Conservation (phyloP, 2,329 filamentous ascomycete genomes). For the Fusarium odoratissimum region DNA sequence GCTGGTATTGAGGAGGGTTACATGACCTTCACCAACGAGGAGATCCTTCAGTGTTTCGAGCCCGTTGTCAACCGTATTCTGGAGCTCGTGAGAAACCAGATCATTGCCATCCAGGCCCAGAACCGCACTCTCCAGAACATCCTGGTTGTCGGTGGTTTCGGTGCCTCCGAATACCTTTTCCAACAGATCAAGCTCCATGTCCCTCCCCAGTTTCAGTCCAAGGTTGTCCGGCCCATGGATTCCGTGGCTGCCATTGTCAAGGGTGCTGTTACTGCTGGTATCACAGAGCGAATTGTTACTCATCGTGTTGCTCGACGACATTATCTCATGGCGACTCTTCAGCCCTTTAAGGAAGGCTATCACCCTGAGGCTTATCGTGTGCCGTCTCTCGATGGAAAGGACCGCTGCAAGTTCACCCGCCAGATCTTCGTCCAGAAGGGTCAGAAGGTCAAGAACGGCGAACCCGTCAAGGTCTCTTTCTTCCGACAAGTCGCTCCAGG, state of each 20-base stretch:
- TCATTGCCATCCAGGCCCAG: constrained; percentile 98
- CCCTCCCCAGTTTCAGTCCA: constrained; percentile 96
- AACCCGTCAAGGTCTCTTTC: constrained; percentile 98
- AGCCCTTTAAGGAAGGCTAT: constrained; percentile 98
- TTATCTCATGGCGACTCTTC: constrained; percentile 98
- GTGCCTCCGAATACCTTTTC: constrained; percentile 98
- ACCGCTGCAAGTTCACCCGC: constrained; percentile 97
- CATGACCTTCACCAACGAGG: constrained; percentile 99
- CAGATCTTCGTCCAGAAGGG: constrained; percentile 99
- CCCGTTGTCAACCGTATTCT: constrained; percentile 97
- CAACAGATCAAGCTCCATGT: constrained; percentile 99
- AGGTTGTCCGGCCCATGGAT: constrained; percentile 98
- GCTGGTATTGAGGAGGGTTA: constrained; percentile 98
- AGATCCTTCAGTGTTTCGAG: constrained; percentile 98
- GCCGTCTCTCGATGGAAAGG: constrained; percentile 94
- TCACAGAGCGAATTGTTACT: constrained; percentile 95
- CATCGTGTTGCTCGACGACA: constrained; percentile 96
- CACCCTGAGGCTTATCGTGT: constrained; percentile 98
- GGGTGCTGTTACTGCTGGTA: constrained; percentile 96
- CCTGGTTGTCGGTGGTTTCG: constrained; percentile 96
- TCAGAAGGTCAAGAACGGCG: constrained; percentile 98
- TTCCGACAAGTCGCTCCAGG: constrained; percentile 98
- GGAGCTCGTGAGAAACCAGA: constrained; percentile 96
- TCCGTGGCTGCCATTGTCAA: constrained; percentile 99
- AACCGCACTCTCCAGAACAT: constrained; percentile 96